Percentiles rank a stretch among this genome's conserved stretches.
Evolutionary conservation across 495 filamentous ascomycete species (phyloP).

Genomic region (Aspergillus avenaceus): DNA sequence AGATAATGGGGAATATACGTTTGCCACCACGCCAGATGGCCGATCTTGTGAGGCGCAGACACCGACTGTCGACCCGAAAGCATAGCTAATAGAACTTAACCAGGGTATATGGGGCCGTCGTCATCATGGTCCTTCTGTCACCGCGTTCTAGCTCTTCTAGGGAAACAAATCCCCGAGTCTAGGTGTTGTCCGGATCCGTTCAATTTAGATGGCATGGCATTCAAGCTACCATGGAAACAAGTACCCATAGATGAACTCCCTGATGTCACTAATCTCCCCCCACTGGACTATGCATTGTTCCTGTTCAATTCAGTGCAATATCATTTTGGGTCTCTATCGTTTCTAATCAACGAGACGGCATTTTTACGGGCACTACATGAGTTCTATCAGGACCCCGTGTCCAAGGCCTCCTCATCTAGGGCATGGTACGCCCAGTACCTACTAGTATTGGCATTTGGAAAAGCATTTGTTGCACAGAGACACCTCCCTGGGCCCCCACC

Average conservation of each 20-base stretch:
- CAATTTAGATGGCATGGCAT: slow-evolving; percentile 34
- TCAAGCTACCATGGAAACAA: slow-evolving; percentile 34
- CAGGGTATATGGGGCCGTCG: slow-evolving; percentile 28
- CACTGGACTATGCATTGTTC: slow-evolving; percentile 33
- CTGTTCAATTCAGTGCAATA: slow-evolving; percentile 37
- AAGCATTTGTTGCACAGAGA: slow-evolving; percentile 30
- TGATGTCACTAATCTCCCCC: slow-evolving; percentile 30
- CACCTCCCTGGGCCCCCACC: slow-evolving; percentile 28
- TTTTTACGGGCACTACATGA: slow-evolving; percentile 30
- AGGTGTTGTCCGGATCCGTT: slow-evolving; percentile 25
- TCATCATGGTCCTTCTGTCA: slow-evolving; percentile 35
- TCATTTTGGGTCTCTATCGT: slow-evolving; percentile 33
- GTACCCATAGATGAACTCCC: slow-evolving; percentile 22
- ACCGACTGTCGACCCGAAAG: background rate
- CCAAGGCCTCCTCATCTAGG: slow-evolving; percentile 21
- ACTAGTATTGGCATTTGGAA: slow-evolving; percentile 38
- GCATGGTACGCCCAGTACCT: slow-evolving; percentile 38
- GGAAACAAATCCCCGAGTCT: slow-evolving; percentile 21
- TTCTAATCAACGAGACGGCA: slow-evolving; percentile 32
- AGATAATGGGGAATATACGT: slow-evolving; percentile 22
- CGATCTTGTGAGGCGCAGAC: slow-evolving; percentile 25
- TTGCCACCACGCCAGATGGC: slow-evolving; percentile 26
- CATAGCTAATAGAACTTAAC: background rate
- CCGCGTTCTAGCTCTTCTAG: slow-evolving; percentile 25
- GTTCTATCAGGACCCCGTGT: slow-evolving; percentile 24